Evolutionary conservation across 805 yeast genomes (phyloP), one percentile per base, ranked within the genome.

Genomic region (Zygosaccharomyces kombuchaensis): DNA sequence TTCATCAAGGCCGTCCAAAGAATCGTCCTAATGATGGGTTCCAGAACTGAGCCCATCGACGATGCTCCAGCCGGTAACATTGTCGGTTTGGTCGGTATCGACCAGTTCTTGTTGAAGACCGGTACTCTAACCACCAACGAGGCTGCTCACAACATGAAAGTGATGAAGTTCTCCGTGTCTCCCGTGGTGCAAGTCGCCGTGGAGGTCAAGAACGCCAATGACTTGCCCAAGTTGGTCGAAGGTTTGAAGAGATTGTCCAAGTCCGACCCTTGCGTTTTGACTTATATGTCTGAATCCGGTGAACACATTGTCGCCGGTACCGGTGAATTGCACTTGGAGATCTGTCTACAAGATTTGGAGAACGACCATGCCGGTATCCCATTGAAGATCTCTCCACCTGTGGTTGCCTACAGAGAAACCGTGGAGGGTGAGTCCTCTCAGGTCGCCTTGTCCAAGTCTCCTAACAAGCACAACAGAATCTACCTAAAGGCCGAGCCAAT

Each of bases 1-100:
- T 93, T 91, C 89, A 60, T 91, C 71, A 91, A 91, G 85, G 86
- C 96, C 65, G 79, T 91, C 69, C 99, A 91, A 82, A 91, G 99
- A 84, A 93, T 96, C 67, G 99, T 91, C 68, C 81, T 91, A 72
- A 91, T 91, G 99, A 91, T 91, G 99, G 99, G 99, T 74, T 87
- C 97, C 80, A 75, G 78, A 74, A 95, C 87, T 69, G 99, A 91
- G 82, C 88, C 91, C 71, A 91, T 91, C 68, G 98, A 91, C 69
- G 98, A 91, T 80, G 87, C 95, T 80, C 98, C 99, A 73, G 97
- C 98, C 66, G 99, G 99, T 87, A 91, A 91, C 96, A 91, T 91
- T 84, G 82, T 90, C 71, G 99, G 98, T 89, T 80, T 91, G 74
- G 98, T 91, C 68, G 99, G 99, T 90, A 87, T 91, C 68, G 99